Conservation (phyloP, 2,329 filamentous ascomycete genomes). For the Apiospora sp. region DNA sequence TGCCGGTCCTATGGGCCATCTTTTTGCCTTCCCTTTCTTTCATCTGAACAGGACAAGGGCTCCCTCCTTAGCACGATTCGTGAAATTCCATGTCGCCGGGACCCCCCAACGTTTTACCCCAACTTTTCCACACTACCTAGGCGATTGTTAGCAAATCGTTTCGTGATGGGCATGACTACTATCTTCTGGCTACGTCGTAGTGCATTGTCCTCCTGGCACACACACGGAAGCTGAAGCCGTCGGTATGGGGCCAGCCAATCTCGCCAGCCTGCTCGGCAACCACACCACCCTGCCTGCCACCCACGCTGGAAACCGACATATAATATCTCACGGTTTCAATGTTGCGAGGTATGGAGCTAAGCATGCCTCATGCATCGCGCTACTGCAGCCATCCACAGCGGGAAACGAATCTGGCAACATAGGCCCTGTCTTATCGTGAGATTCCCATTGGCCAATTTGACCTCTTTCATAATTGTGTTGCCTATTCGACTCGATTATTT, state of each 20-base stretch:
- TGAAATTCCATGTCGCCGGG: conserved; percentile 13
- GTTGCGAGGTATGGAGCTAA: conserved; percentile 7
- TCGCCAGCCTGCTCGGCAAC: not conserved
- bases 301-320: not conserved
- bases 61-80: conserved; percentile 1
- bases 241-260: conserved; percentile 5
- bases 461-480: conserved; percentile 18
- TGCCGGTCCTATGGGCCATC: not conserved
- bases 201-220: not conserved
- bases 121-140: conserved; percentile 3
- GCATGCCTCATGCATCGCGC: conserved; percentile 17
- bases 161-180: conserved; percentile 24
- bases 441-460: conserved; percentile 10
- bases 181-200: conserved; percentile 18
- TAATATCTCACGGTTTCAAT: not conserved
- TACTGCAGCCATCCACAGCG: conserved; percentile 15
- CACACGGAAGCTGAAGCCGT: not conserved
- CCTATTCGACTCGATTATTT: conserved; percentile 3
- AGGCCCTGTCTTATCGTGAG: conserved; percentile 23
- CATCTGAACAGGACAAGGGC: not conserved
- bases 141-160: conserved; percentile 24
- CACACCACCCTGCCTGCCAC: not conserved
- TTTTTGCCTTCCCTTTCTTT: not conserved
- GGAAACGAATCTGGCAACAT: conserved; percentile 18
- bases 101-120: conserved; percentile 1